Conservation (phyloP, 306 rosid species). For the Cicer arietinum region DNA sequence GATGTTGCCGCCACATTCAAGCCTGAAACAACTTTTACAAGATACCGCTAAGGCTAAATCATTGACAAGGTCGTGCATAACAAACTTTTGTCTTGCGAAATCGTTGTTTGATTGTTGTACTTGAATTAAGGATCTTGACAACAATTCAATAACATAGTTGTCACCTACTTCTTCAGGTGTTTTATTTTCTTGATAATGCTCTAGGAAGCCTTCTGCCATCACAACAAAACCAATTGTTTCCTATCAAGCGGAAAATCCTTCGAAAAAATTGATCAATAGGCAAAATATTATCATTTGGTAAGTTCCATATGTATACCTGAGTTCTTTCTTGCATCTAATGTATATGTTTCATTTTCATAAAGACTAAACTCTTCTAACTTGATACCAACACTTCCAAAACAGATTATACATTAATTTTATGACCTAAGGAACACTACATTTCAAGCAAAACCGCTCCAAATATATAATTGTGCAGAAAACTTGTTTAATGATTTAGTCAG, state of each 20-base stretch:
- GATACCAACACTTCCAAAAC: too few species aligned
- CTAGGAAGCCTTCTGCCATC: too few species aligned
- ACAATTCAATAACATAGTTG: constrained; percentile 31
- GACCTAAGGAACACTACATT: background rate
- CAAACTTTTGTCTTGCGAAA: background rate
- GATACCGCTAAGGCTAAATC: constrained; percentile 1
- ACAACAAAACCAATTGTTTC: too few species aligned
- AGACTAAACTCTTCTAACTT: too few species aligned
- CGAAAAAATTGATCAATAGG: too few species aligned
- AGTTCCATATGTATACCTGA: too few species aligned
- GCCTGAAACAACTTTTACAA: constrained; percentile 3
- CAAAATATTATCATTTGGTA: background rate
- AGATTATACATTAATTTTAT: background rate
- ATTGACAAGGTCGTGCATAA: constrained; percentile 44
- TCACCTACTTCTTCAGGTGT: constrained; percentile 38
- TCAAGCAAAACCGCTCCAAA: background rate
- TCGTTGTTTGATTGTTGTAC: background rate
- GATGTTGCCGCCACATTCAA: background rate
- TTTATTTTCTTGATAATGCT: background rate
- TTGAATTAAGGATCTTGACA: constrained; percentile 40
- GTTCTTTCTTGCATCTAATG: too few species aligned
- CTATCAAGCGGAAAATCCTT: too few species aligned
- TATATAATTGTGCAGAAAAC: background rate
- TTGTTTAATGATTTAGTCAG: too few species aligned
- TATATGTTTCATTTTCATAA: too few species aligned